Evolutionary conservation across 2,329 filamentous ascomycete species (phyloP).

Genomic region (Trichophyton simii): DNA sequence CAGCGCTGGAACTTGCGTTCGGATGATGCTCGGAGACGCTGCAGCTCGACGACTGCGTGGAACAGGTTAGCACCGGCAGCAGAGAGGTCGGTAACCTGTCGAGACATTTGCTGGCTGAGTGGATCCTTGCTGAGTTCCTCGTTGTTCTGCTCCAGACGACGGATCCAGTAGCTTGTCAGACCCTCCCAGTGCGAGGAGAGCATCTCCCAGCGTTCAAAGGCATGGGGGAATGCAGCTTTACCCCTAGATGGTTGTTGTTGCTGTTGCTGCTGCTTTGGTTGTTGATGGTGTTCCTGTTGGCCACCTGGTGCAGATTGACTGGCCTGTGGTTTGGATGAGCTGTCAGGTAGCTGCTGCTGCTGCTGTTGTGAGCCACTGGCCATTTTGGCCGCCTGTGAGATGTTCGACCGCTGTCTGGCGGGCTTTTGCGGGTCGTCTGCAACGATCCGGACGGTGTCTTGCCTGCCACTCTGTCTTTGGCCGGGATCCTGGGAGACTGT

Average conservation of each 20-base stretch:
- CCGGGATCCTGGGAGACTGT: not conserved
- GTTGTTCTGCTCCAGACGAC: conserved; percentile 77
- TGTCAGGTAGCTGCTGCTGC: not conserved
- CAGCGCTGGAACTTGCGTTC: conserved; percentile 97
- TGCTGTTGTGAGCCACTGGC: conserved; percentile 1
- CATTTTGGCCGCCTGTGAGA: conserved; percentile 3
- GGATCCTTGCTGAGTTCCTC: conserved; percentile 73
- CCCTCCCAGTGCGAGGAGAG: conserved; percentile 97
- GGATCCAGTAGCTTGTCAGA: conserved; percentile 93
- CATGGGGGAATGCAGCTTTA: conserved; percentile 75
- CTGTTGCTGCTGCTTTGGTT: too few relatives aligned
- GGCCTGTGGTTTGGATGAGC: conserved; percentile 5
- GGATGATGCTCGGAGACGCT: conserved; percentile 83
- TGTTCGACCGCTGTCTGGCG: not conserved
- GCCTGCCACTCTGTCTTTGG: not conserved
- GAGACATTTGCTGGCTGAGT: conserved; percentile 72
- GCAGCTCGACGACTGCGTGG: conserved; percentile 91
- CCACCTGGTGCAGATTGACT: conserved; percentile 8
- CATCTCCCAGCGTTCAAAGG: conserved; percentile 95
- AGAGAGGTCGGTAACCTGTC: conserved; percentile 93
- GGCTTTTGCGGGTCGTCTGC: not conserved
- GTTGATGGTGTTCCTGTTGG: conserved; percentile 2
- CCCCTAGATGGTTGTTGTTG: conserved; percentile 12
- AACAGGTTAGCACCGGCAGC: conserved; percentile 94
- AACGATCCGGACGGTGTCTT: not conserved